A percentile compares a stretch with the other conserved stretches of the same genome.
Conservation (phyloP, 352 stramenopile genomes). For the Phytophthora aleatoria region DNA sequence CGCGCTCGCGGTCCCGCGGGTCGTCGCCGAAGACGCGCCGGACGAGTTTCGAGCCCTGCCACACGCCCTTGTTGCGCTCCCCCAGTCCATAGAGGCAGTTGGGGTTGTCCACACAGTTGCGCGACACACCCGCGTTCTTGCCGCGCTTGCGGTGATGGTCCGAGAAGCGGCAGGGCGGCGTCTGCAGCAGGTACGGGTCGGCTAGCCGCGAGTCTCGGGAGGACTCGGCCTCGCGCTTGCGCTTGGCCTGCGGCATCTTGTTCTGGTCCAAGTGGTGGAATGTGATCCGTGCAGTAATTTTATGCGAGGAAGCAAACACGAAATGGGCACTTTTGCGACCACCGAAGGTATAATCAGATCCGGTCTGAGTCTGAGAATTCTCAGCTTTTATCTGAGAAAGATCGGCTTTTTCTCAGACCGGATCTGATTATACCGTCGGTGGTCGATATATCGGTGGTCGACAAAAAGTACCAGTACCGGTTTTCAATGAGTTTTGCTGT, state of each 20-base stretch:
- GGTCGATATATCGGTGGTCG: too few species aligned
- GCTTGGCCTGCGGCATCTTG: constrained; percentile 41
- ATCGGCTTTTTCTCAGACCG: too few species aligned
- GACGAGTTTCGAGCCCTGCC: constrained; percentile 61
- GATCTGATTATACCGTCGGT: too few species aligned
- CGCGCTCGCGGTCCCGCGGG: constrained; percentile 56
- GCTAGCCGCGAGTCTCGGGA: constrained; percentile 40
- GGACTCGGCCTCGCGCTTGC: constrained; percentile 51
- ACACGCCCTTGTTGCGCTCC: constrained; percentile 76
- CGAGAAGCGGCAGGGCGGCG: constrained; percentile 49
- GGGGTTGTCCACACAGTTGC: constrained; percentile 84
- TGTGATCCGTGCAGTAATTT: too few species aligned
- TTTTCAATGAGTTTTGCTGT: too few species aligned
- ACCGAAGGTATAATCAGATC: too few species aligned
- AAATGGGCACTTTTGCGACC: too few species aligned
- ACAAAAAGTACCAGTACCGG: too few species aligned
- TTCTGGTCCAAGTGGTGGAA: background rate
- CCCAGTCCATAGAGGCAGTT: constrained; percentile 88
- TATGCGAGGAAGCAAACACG: too few species aligned
- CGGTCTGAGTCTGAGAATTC: too few species aligned
- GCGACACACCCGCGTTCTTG: constrained; percentile 34
- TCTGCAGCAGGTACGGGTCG: constrained; percentile 63
- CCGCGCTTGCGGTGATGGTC: constrained; percentile 70
- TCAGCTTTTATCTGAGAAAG: too few species aligned
- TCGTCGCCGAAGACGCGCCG: constrained; percentile 68